Conservation (phyloP, 192 early-diverging fungal species). For the Ramicandelaber brevisporus region DNA sequence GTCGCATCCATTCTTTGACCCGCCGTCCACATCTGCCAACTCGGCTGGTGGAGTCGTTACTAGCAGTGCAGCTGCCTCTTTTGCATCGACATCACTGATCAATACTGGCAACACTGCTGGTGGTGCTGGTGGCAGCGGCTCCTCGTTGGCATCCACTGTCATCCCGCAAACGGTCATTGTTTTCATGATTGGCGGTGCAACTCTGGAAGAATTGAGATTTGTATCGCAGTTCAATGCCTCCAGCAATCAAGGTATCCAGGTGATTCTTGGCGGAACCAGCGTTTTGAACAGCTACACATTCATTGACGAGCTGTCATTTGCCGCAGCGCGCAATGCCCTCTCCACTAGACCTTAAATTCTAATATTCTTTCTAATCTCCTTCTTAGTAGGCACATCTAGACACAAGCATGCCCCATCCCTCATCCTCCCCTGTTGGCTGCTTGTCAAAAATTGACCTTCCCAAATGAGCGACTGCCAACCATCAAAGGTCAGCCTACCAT, state of each 20-base stretch:
- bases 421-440: not conserved
- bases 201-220: constrained; percentile 76
- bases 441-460: not conserved
- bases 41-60: not conserved
- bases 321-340: constrained; percentile 1
- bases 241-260: constrained; percentile 37
- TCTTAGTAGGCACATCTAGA: not conserved
- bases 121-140: too few relatives aligned
- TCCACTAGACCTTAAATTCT: not conserved
- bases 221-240: constrained; percentile 59
- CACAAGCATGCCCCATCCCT: not conserved
- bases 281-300: constrained; percentile 50
- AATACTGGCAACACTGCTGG: constrained; percentile 9
- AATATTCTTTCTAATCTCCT: not conserved
- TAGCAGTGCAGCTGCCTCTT: too few relatives aligned
- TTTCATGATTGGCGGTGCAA: constrained; percentile 89
- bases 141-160: too few relatives aligned
- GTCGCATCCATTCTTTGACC: constrained; percentile 56
- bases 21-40: not conserved
- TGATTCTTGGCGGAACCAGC: constrained; percentile 79
- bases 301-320: constrained; percentile 14
- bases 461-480: too few relatives aligned
- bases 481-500: too few relatives aligned
- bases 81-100: too few relatives aligned
- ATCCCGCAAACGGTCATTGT: constrained; percentile 87